Conservation (phyloP, 2,329 filamentous ascomycete genomes). For the Pseudogymnoascus sp. region DNA sequence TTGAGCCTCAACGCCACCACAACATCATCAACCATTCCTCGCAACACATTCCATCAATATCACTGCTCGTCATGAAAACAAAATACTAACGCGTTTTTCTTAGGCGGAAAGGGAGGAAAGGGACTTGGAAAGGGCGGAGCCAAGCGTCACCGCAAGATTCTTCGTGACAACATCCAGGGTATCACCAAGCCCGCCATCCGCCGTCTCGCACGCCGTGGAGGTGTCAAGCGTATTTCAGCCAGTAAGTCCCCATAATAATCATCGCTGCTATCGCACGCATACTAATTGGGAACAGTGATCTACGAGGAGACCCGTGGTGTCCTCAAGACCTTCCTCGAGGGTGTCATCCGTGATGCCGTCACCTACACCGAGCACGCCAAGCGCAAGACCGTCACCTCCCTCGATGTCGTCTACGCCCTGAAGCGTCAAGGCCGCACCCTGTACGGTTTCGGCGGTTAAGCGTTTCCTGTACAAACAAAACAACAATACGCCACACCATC, state of each 20-base stretch:
- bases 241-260: slow-evolving; percentile 43
- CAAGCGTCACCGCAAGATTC: slow-evolving; percentile 98
- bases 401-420: slow-evolving; percentile 55
- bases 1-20: slow-evolving; percentile 16
- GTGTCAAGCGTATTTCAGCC: slow-evolving; percentile 99
- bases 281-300: slow-evolving; percentile 48
- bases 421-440: slow-evolving; percentile 60
- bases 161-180: slow-evolving; percentile 99
- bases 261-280: not conserved
- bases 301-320: slow-evolving; percentile 78
- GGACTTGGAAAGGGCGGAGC: slow-evolving; percentile 96
- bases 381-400: slow-evolving; percentile 63
- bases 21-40: slow-evolving; percentile 15
- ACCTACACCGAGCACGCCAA: slow-evolving; percentile 80
- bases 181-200: slow-evolving; percentile 98
- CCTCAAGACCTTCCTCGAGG: slow-evolving; percentile 76
- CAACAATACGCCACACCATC: slow-evolving; percentile 13
- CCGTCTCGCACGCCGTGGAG: slow-evolving; percentile 96
- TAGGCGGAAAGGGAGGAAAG: slow-evolving; percentile 93
- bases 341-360: slow-evolving; percentile 70
- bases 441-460: slow-evolving; percentile 61
- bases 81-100: slow-evolving; percentile 38
- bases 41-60: slow-evolving; percentile 15
- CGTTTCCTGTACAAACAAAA: slow-evolving; percentile 2
- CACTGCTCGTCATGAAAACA: slow-evolving; percentile 12